Evolutionary conservation across 2,329 filamentous ascomycete species (phyloP), one percentile per base, ranked within the genome.

Genomic region (Ophiosphaerella narmari): DNA sequence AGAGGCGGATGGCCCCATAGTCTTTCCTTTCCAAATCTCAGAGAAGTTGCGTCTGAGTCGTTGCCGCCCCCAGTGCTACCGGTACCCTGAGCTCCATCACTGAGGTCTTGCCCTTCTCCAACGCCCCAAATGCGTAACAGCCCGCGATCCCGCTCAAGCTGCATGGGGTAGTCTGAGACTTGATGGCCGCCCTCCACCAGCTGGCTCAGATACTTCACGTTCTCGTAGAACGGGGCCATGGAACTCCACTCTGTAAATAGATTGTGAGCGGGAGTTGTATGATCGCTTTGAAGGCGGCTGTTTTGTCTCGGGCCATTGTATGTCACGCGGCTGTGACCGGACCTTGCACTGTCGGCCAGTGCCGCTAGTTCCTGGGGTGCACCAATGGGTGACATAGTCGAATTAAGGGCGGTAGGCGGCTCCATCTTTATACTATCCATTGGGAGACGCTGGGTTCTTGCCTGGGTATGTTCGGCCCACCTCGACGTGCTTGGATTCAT

Each of bases 261-360:
- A 54, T 91, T 84, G 43, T 94, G 90, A 1, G 91, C 91, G 13
- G 91, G 85, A 0, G 92, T 97, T 0, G 90, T 95, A 66, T 97
- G 93, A 59, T 96, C 90, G 24, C 86, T 83, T 0, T 91, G 89
- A 48, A 96, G 89, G 13, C 67, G 67, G 6, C 47, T 57, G 39
- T 60, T 67, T 18, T 70, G 16, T 18, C 16, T 18, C 16, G 16
- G 16, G 16, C 16, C 16, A 18, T 18, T 18, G 16, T 18, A 3
- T 3, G 16, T 18, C 16, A 18, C 16, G 16, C 16, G 16, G 3
- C 16, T 18, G 16, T 18, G 16, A 18, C 3, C 16, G 16, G 16
- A 18, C 16, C 16, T 18, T 3, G 3, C 16, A 18, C 16, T 18
- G 16, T 18, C 16, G 16, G 16, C 16, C 16, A 3, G 16, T 18